Percentiles rank a stretch among this genome's conserved stretches.
These are phyloP conservation scores for Fragaria iinumae DNA, from an alignment of 306 rosid species.

Conservation along the genomic window DNA sequence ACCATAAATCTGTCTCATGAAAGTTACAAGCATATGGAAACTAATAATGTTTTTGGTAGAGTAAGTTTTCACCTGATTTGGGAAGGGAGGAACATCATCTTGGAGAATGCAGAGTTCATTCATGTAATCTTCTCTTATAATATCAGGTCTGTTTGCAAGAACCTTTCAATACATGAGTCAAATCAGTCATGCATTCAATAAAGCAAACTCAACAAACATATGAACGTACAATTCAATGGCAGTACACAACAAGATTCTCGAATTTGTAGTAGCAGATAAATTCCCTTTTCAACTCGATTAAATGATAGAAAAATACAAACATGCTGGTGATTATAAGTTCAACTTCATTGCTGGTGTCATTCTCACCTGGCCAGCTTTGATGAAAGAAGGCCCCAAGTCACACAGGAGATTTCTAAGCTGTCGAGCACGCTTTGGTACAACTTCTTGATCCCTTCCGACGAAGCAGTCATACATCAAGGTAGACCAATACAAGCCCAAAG, in stretches of 20 bases:
- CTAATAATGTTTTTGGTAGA: conserved; percentile 5
- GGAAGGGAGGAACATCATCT: conserved; percentile 97
- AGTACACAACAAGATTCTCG: not conserved
- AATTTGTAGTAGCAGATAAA: no score
- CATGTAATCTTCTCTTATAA: conserved; percentile 99
- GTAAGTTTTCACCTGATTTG: conserved; percentile 63
- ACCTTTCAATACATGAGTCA: conserved; percentile 56
- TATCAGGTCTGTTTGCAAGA: conserved; percentile 98
- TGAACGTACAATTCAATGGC: not conserved
- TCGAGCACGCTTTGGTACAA: conserved; percentile 92
- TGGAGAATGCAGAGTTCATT: conserved; percentile 99
- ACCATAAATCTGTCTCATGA: conserved; percentile 8
- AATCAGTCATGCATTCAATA: conserved; percentile 9
- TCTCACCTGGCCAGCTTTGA: conserved; percentile 88
- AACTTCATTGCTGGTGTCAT: not conserved
- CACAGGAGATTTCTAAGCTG: conserved; percentile 96
- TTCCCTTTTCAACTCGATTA: not conserved
- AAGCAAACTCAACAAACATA: not conserved
- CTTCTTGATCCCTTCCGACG: conserved; percentile 98
- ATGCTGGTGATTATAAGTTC: not conserved
- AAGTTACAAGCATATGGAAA: conserved; percentile 10
- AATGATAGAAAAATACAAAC: not conserved
- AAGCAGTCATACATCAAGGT: conserved; percentile 73
- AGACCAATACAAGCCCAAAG: conserved; percentile 88
- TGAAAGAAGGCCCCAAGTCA: conserved; percentile 90